Conservation (phyloP, 2,329 filamentous ascomycete genomes). For the Aureobasidium zeae region DNA sequence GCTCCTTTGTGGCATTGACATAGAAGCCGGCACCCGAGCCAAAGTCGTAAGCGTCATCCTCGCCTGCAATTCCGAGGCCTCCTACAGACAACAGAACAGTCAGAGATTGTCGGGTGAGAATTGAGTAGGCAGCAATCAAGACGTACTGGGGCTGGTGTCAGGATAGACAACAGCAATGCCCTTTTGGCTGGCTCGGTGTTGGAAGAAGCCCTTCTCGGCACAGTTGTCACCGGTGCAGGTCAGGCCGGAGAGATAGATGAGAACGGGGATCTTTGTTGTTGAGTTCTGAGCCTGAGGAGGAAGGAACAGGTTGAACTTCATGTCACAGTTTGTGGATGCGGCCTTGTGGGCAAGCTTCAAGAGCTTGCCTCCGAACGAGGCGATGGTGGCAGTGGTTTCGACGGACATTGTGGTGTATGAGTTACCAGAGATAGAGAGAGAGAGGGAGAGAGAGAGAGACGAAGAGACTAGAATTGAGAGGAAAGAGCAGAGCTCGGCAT, state of each 20-base stretch:
- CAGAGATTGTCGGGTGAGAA: constrained; percentile 7
- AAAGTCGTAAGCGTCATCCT: constrained; percentile 87
- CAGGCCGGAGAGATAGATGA: constrained; percentile 88
- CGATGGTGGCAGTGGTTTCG: constrained; percentile 80
- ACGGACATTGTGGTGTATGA: constrained; percentile 63
- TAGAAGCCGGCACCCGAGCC: constrained; percentile 91
- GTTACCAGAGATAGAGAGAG: background rate
- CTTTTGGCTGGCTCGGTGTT: constrained; percentile 66
- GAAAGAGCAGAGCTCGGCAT: too few relatives aligned
- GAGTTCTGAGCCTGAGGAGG: constrained; percentile 55
- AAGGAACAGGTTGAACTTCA: constrained; percentile 88
- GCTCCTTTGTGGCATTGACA: constrained; percentile 68
- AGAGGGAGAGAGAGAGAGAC: background rate
- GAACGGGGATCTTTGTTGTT: constrained; percentile 62
- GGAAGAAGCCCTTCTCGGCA: constrained; percentile 78
- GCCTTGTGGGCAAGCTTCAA: constrained; percentile 80
- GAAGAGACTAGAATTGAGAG: too few relatives aligned
- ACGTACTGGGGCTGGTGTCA: constrained; percentile 78
- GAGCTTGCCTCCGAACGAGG: constrained; percentile 87
- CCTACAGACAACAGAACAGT: constrained; percentile 39
- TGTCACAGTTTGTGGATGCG: constrained; percentile 68
- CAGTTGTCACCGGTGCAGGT: constrained; percentile 86
- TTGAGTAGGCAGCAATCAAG: background rate
- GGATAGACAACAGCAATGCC: constrained; percentile 91
- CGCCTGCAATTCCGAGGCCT: constrained; percentile 68